phyloP scores from a whole-genome alignment of 2,329 filamentous ascomycete species.

The Dichotomopilus funicola region DNA sequence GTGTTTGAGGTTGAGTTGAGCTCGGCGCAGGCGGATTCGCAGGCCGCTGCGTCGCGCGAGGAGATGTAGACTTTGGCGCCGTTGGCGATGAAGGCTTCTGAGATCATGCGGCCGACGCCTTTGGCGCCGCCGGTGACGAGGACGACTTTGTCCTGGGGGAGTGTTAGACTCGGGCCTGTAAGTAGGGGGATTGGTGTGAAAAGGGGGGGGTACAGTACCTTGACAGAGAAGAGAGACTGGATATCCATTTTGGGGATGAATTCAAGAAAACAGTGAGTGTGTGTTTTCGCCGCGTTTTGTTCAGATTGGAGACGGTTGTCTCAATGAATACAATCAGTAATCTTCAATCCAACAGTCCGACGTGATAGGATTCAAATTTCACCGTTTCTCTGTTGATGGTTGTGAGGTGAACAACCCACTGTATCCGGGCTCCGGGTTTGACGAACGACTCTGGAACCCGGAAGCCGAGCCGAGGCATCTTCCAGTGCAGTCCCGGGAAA shows the following conservation, averaged over 20 bases:
- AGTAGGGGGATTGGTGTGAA: neutral
- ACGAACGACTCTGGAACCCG: neutral
- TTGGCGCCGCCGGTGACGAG: constrained; percentile 54
- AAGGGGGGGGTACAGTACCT: constrained; percentile 35
- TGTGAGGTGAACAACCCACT: too few species aligned
- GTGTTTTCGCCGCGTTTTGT: too few species aligned
- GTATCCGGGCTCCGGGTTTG: too few species aligned
- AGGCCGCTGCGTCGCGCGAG: constrained; percentile 54
- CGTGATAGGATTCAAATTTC: too few species aligned
- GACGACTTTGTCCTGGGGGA: constrained; percentile 47
- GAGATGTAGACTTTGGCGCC: constrained; percentile 60
- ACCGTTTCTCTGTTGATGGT: too few species aligned
- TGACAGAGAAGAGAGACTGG: constrained; percentile 50
- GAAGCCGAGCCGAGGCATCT: constrained; percentile 2
- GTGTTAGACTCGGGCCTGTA: neutral
- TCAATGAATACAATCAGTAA: too few species aligned
- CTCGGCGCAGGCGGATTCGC: constrained; percentile 48
- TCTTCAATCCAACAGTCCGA: too few species aligned
- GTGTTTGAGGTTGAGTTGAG: constrained; percentile 44
- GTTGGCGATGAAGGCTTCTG: constrained; percentile 57
- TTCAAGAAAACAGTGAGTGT: too few species aligned
- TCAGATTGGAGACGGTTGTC: too few species aligned
- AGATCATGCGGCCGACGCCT: constrained; percentile 63
- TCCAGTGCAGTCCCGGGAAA: neutral
- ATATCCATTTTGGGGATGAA: constrained; percentile 41